Base-by-base conservation (phyloP, 805 yeast species). In the Brettanomyces bruxellensis region DNA sequence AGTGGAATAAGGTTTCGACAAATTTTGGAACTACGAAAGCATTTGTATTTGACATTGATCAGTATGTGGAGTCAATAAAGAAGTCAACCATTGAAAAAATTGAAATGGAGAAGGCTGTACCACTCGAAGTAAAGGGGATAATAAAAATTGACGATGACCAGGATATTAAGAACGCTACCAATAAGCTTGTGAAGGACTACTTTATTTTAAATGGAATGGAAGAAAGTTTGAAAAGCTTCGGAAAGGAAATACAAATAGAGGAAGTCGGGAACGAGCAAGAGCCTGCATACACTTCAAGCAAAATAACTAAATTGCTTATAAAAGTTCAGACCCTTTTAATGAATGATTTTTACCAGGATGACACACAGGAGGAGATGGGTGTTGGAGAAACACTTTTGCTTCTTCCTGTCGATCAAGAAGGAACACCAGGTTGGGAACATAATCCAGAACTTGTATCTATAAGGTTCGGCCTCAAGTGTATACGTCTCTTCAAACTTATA, bases 141-240 rank as follows among this genome's bases (percentile, higher is more conserved):
- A 36, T 24, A 3, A 40, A 38, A 18, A 34, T 53, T 9, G 43
- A 46, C 13, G 55, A 54, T 22, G 52, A 53, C 18, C 42, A 39
- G n/a, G 58, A 55, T 41, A 32, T 58, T 28, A 52, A 51, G 25
- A 25, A 40, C 12, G 39, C 55, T 25, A 47, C 47, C 12, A 61
- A 60, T 47, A 42, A 45, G 14, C 38, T 61, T 34, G 50, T 61
- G n/a, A 51, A 66, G n/a, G 62, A 70, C 12, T 81, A 80, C 56
- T 70, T 83, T 36, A 67, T 71, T n/a, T 78, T 79, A 55, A 71
- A 72, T 45, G 88, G 88, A 3, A 75, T 71, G 53, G 67, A 69
- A 30, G 78, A 77, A 46, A 73, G 79, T 3, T 74, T 78, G 2
- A 67, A 67, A 47, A 75, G 79, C 0, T 75, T 83, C 48, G 61